Conservation (phyloP, 169 alveolate species). For the Fabrea salina region DNA sequence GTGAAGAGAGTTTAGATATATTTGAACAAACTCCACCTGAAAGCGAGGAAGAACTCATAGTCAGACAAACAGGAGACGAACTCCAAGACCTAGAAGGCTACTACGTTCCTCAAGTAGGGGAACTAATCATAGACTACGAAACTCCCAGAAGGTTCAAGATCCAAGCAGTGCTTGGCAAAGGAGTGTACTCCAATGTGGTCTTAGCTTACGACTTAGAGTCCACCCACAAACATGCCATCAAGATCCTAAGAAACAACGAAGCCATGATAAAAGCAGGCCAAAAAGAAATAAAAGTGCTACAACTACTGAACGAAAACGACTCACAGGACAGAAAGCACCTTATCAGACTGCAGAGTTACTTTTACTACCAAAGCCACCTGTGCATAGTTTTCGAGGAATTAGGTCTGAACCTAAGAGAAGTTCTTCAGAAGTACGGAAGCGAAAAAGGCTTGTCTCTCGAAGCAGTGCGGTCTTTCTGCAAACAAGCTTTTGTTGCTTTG, state of each 20-base stretch:
- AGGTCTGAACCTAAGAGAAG: constrained; percentile 64
- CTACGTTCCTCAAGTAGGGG: constrained; percentile 27
- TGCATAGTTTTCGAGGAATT: constrained; percentile 65
- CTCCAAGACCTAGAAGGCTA: constrained; percentile 7
- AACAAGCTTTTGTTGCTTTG: constrained; percentile 62
- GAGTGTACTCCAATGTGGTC: constrained; percentile 74
- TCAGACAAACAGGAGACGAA: neutral
- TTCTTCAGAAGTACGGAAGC: constrained; percentile 52
- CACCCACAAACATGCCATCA: constrained; percentile 50
- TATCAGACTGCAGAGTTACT: constrained; percentile 49
- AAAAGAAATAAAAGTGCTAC: constrained; percentile 54
- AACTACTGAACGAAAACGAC: constrained; percentile 52
- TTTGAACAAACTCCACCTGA: constrained; percentile 28
- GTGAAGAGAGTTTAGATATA: too few relatives aligned
- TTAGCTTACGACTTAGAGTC: constrained; percentile 50
- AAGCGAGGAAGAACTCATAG: neutral
- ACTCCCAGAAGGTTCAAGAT: neutral
- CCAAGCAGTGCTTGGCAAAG: constrained; percentile 48
- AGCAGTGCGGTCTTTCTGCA: constrained; percentile 61
- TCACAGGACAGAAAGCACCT: constrained; percentile 49
- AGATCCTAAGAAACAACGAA: constrained; percentile 56
- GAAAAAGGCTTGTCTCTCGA: constrained; percentile 55
- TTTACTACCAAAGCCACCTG: constrained; percentile 56
- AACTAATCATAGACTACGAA: neutral
- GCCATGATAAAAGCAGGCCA: constrained; percentile 62